Evolutionary conservation across 768 basidiomycete species (phyloP).

Genomic region (Vishniacozyma victoriae): DNA sequence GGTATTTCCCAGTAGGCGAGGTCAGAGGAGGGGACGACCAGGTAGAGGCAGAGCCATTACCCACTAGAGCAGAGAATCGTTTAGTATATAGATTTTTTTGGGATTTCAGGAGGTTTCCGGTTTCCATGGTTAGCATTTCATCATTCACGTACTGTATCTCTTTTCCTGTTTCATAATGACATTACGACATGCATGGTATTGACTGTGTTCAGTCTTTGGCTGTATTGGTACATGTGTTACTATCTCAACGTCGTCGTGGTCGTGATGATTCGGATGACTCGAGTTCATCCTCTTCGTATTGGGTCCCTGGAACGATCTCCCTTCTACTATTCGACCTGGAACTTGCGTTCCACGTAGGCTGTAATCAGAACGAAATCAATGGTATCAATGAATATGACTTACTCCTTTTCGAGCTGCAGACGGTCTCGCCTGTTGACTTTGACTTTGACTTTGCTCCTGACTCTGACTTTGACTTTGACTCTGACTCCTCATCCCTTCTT

Average conservation of each 20-base stretch:
- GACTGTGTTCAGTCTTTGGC: not conserved
- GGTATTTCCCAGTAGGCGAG: too few species aligned
- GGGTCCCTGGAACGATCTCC: constrained; percentile 24
- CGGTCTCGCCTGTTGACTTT: not conserved
- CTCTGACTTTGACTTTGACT: not conserved
- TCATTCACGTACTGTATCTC: not conserved
- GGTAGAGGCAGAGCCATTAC: too few species aligned
- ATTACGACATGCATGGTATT: not conserved
- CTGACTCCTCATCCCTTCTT: not conserved
- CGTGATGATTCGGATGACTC: too few species aligned
- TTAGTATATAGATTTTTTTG: too few species aligned
- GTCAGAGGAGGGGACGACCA: too few species aligned
- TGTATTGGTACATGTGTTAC: constrained; percentile 1
- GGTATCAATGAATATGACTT: not conserved
- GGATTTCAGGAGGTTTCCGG: too few species aligned
- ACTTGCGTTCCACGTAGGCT: not conserved
- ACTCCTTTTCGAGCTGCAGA: not conserved
- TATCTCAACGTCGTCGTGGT: constrained; percentile 10
- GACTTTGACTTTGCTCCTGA: not conserved
- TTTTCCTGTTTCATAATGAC: not conserved
- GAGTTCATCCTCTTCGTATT: constrained; percentile 15
- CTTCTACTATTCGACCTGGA: constrained; percentile 1
- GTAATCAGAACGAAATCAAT: not conserved
- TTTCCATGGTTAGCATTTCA: not conserved
- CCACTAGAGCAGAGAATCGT: too few species aligned